Percentiles rank a stretch among this genome's conserved stretches.
phyloP scores from a whole-genome alignment of 2,329 filamentous ascomycete genomes.

The Fusarium nanum region DNA sequence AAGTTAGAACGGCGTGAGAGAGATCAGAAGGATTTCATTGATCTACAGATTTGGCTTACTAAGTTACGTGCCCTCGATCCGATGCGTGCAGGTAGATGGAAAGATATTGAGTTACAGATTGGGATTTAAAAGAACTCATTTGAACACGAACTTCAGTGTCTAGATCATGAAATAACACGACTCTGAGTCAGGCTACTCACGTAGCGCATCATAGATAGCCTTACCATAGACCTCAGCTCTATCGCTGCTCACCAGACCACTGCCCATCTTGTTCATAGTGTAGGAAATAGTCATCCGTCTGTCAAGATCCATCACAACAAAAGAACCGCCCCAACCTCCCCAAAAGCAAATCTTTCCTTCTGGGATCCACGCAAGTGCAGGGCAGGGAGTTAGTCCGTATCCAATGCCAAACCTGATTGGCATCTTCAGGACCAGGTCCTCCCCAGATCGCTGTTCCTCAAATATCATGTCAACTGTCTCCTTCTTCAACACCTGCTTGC shows the following conservation, averaged over 20 bases:
- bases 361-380: neutral
- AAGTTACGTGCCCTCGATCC: neutral
- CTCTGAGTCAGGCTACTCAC: neutral
- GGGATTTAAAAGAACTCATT: fast-evolving
- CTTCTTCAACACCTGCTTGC: neutral
- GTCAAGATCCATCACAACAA: constrained; percentile 3
- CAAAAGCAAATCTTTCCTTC: neutral
- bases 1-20: fast-evolving
- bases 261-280: constrained; percentile 12
- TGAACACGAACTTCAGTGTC: fast-evolving
- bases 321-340: constrained; percentile 1
- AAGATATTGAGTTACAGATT: fast-evolving
- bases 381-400: neutral
- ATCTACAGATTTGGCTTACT: neutral
- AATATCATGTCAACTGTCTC: neutral
- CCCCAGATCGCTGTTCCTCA: neutral
- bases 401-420: neutral
- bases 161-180: fast-evolving
- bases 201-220: neutral
- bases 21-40: neutral
- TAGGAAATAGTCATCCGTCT: constrained; percentile 10
- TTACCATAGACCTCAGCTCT: constrained; percentile 1
- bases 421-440: neutral
- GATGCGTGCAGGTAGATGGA: neutral
- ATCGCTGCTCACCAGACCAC: constrained; percentile 7